These are phyloP conservation scores for Aphanomyces astaci DNA, from an alignment of 352 stramenopile species.

Conservation along the genomic window DNA sequence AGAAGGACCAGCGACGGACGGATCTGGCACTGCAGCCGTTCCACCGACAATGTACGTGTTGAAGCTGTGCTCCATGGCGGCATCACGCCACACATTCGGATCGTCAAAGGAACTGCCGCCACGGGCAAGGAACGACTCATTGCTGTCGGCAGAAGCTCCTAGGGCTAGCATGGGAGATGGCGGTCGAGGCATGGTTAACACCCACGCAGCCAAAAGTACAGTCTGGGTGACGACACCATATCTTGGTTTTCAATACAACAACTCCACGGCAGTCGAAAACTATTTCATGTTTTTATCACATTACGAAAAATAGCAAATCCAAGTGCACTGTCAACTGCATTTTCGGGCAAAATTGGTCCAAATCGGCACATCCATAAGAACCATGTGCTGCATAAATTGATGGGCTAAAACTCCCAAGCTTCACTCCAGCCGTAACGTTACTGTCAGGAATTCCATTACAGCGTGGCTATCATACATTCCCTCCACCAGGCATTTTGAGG, in stretches of 20 bases:
- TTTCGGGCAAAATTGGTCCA: too few species aligned
- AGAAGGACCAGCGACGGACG: neutral
- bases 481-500: too few species aligned
- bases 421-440: too few species aligned
- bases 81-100: neutral
- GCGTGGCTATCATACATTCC: too few species aligned
- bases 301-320: too few species aligned
- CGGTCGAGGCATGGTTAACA: neutral
- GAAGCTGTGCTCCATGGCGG: neutral
- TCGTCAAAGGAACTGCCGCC: neutral
- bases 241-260: neutral
- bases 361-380: too few species aligned
- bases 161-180: neutral
- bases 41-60: neutral
- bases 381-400: too few species aligned
- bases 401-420: too few species aligned
- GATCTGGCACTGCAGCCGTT: neutral
- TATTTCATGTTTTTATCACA: too few species aligned
- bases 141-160: neutral
- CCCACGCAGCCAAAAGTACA: neutral
- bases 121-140: neutral
- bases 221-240: neutral
- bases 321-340: too few species aligned
- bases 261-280: too few species aligned
- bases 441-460: too few species aligned